Percentiles rank a stretch among this genome's conserved stretches.
Conservation (phyloP, 75 land plant genomes). For the Adiantum capillusveneris region DNA sequence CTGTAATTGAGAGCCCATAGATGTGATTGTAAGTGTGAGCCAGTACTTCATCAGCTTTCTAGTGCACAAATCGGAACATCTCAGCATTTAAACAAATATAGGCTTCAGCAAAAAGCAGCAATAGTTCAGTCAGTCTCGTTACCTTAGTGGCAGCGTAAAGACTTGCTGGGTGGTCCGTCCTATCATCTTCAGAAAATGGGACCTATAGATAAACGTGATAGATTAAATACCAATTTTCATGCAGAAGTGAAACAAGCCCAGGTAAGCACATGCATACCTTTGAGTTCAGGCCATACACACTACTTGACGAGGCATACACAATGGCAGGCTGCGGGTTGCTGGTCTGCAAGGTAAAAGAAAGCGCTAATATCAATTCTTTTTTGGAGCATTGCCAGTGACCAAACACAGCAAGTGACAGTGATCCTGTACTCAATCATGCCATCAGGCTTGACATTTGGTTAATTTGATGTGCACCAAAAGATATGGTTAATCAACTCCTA, state of each 20-base stretch:
- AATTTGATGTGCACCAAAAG: neutral
- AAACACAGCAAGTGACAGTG: neutral
- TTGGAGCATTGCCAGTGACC: too few species aligned
- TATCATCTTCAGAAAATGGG: slow-evolving; percentile 21
- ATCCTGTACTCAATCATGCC: neutral
- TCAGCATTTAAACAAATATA: too few species aligned
- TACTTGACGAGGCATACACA: slow-evolving; percentile 17
- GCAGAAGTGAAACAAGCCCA: too few species aligned
- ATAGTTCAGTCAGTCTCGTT: neutral
- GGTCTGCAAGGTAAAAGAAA: slow-evolving; percentile 6
- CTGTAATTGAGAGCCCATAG: slow-evolving; percentile 41
- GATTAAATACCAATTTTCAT: too few species aligned
- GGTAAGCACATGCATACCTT: too few species aligned
- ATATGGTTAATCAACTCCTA: too few species aligned
- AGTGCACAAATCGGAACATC: too few species aligned
- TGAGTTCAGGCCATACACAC: slow-evolving; percentile 17
- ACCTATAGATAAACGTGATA: slow-evolving; percentile 1
- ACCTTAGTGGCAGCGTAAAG: slow-evolving; percentile 31
- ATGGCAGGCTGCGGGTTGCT: slow-evolving; percentile 22
- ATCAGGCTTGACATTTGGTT: neutral
- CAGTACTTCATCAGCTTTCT: slow-evolving; percentile 40
- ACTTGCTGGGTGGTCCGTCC: slow-evolving; percentile 20
- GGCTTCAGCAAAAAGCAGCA: neutral
- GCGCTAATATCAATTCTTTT: too few species aligned
- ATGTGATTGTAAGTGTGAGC: slow-evolving; percentile 39